Evolutionary conservation across 768 basidiomycete species (phyloP).

Genomic region (Trametes elegans): DNA sequence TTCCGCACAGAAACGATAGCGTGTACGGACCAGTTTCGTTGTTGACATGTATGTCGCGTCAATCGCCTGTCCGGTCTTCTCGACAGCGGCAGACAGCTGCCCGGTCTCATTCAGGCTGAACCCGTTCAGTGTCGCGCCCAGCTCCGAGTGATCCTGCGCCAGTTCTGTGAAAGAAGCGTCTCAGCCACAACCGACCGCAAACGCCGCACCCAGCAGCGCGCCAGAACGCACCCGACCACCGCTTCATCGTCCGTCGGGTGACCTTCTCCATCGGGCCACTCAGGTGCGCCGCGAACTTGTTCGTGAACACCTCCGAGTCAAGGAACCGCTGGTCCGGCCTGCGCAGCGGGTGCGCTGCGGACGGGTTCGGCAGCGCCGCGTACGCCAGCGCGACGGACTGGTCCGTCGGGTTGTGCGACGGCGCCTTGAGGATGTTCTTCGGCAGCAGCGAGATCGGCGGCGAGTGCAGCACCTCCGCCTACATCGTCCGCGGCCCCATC

Average conservation of each 20-base stretch:
- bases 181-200: background rate
- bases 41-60: slow-evolving; percentile 94
- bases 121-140: slow-evolving; percentile 89
- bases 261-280: slow-evolving; percentile 95
- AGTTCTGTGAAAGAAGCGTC: slow-evolving; percentile 49
- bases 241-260: slow-evolving; percentile 84
- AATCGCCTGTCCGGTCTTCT: slow-evolving; percentile 95
- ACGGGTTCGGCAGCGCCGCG: slow-evolving; percentile 84
- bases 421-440: slow-evolving; percentile 94
- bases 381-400: slow-evolving; percentile 70
- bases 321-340: slow-evolving; percentile 93
- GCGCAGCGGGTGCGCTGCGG: slow-evolving; percentile 83
- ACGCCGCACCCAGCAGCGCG: background rate
- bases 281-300: slow-evolving; percentile 92
- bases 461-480: slow-evolving; percentile 92
- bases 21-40: slow-evolving; percentile 68
- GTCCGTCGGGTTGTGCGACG: slow-evolving; percentile 92
- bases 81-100: slow-evolving; percentile 76
- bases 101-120: slow-evolving; percentile 87
- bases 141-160: slow-evolving; percentile 84
- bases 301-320: slow-evolving; percentile 94
- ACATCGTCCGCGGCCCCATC: background rate
- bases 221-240: slow-evolving; percentile 79
- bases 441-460: slow-evolving; percentile 89
- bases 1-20: background rate